Percentiles rank a stretch among this genome's conserved stretches.
These are phyloP conservation scores for Apocynum venetum DNA, from an alignment of 257 asterid species.

Conservation along the genomic window DNA sequence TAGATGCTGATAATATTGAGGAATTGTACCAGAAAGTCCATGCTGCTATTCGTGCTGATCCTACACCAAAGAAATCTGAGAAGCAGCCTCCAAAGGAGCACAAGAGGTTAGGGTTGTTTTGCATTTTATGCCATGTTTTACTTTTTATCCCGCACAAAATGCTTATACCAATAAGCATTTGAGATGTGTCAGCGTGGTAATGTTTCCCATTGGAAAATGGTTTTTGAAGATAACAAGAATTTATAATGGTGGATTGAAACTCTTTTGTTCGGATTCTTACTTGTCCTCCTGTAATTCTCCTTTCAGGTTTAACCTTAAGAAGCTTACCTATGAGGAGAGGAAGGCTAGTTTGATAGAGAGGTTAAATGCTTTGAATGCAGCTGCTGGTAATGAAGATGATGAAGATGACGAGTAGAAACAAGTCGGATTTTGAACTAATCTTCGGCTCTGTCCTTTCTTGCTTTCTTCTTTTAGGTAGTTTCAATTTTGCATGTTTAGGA, in stretches of 20 bases:
- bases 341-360: conserved; percentile 60
- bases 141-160: too few relatives aligned
- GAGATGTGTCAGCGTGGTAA: too few relatives aligned
- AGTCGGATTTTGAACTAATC: neutral
- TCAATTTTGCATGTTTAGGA: conserved; percentile 1
- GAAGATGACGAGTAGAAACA: conserved; percentile 35
- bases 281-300: neutral
- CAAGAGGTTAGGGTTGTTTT: conserved; percentile 34
- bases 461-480: neutral
- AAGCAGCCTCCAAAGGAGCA: conserved; percentile 46
- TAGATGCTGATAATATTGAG: conserved; percentile 54
- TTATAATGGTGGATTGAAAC: neutral
- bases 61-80: conserved; percentile 36
- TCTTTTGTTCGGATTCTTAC: neutral
- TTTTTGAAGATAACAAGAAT: too few relatives aligned
- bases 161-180: too few relatives aligned
- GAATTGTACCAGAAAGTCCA: conserved; percentile 76
- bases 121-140: neutral
- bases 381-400: conserved; percentile 43
- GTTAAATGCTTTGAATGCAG: conserved; percentile 63
- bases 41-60: conserved; percentile 59
- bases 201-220: too few relatives aligned
- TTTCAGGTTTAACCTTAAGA: conserved; percentile 63
- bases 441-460: neutral
- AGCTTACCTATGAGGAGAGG: conserved; percentile 70